Conservation (phyloP, 805 yeast species). For the Ogataea ramenticola region DNA sequence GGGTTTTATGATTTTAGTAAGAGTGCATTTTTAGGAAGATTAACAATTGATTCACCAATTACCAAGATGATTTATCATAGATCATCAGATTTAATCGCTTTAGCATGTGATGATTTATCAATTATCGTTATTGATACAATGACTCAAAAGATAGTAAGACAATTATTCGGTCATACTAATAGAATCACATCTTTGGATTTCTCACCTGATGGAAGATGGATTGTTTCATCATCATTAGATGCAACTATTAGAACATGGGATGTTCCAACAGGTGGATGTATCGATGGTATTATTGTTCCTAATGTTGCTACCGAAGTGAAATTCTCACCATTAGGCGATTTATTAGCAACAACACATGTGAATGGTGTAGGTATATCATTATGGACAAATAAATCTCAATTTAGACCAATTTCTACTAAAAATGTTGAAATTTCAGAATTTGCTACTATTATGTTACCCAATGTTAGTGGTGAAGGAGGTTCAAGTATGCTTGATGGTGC, state of each 20-base stretch:
- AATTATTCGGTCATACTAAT: conserved; percentile 82
- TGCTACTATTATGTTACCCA: conserved; percentile 56
- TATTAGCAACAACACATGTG: conserved; percentile 88
- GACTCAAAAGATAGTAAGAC: conserved; percentile 79
- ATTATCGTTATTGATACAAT: conserved; percentile 76
- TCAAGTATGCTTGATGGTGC: conserved; percentile 72
- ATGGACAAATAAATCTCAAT: conserved; percentile 91
- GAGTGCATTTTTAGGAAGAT: conserved; percentile 57
- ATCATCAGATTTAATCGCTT: conserved; percentile 76
- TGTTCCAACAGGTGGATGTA: conserved; percentile 92
- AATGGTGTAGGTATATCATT: conserved; percentile 81
- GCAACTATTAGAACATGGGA: conserved; percentile 94
- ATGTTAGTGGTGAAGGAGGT: conserved; percentile 73
- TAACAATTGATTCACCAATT: conserved; percentile 69
- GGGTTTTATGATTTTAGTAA: conserved; percentile 81
- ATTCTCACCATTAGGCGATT: conserved; percentile 83
- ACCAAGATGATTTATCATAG: conserved; percentile 73
- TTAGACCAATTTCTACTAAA: conserved; percentile 66
- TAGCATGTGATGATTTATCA: conserved; percentile 80
- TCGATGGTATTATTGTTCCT: conserved; percentile 78
- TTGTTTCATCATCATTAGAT: conserved; percentile 77
- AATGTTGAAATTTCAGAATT: conserved; percentile 74
- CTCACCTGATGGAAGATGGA: conserved; percentile 94
- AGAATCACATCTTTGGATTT: conserved; percentile 84
- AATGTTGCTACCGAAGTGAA: conserved; percentile 75